Conservation (phyloP, 352 stramenopile genomes). For the Phytopythium vexans region DNA sequence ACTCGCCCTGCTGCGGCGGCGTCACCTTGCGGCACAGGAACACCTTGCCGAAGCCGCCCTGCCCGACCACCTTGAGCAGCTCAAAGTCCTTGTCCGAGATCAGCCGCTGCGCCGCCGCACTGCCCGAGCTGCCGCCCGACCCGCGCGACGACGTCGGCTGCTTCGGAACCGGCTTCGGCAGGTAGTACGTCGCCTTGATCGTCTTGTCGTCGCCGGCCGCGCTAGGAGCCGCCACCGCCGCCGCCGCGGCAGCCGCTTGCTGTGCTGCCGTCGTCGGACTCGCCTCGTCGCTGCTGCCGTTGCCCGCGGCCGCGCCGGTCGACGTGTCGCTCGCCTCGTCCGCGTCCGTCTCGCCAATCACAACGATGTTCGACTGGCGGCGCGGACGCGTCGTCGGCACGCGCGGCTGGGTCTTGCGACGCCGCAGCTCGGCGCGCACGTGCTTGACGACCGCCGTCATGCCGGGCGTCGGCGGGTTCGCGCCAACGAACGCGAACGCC, state of each 20-base stretch:
- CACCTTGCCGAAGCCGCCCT: constrained; percentile 97
- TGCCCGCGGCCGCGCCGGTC: constrained; percentile 51
- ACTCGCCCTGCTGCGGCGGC: constrained; percentile 84
- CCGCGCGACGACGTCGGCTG: constrained; percentile 11
- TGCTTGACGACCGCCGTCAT: constrained; percentile 87
- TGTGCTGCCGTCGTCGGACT: constrained; percentile 1
- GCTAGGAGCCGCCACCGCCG: not conserved
- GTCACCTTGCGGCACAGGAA: constrained; percentile 96
- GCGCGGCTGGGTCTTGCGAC: constrained; percentile 27
- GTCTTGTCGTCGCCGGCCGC: constrained; percentile 29
- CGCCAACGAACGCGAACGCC: constrained; percentile 78
- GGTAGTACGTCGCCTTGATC: constrained; percentile 74
- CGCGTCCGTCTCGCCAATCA: constrained; percentile 79
- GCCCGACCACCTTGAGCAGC: constrained; percentile 96
- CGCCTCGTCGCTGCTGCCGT: constrained; percentile 11
- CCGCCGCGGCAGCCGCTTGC: not conserved
- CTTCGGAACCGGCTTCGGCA: constrained; percentile 70
- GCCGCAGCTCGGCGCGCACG: constrained; percentile 62
- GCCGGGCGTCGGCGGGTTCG: constrained; percentile 67
- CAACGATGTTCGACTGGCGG: constrained; percentile 84
- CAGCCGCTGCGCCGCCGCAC: constrained; percentile 24
- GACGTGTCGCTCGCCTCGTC: constrained; percentile 75
- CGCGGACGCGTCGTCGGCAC: constrained; percentile 26
- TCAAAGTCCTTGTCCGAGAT: constrained; percentile 93
- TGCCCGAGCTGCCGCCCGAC: constrained; percentile 10